A percentile compares a stretch with the other conserved stretches of the same genome.
Conservation (phyloP, 106 monocot genomes). For the Vanilla planifolia region DNA sequence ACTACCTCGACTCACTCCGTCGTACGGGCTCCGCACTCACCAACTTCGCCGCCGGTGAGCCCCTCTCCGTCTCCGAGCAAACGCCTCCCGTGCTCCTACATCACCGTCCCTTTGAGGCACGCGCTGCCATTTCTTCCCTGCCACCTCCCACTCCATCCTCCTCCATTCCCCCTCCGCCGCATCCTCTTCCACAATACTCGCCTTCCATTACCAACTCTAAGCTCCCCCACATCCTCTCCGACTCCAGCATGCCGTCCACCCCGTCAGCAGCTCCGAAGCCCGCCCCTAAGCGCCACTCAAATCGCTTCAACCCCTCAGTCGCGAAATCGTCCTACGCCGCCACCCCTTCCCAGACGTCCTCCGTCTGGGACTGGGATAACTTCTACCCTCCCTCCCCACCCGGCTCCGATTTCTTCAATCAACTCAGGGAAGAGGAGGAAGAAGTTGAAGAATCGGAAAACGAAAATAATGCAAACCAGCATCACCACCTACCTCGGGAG, state of each 20-base stretch:
- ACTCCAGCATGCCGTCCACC: constrained; percentile 18
- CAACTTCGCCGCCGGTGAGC: constrained; percentile 55
- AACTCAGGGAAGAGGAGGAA: constrained; percentile 23
- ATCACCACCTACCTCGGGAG: constrained; percentile 22
- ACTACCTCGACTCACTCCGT: constrained; percentile 82
- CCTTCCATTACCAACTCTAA: constrained; percentile 26
- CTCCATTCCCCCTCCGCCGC: constrained; percentile 16
- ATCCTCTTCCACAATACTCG: constrained; percentile 1
- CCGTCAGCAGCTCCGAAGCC: constrained; percentile 11
- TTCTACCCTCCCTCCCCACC: constrained; percentile 94
- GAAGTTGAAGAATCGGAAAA: constrained; percentile 13
- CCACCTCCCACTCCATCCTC: constrained; percentile 24
- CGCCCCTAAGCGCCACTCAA: constrained; percentile 13
- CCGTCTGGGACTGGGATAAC: constrained; percentile 95
- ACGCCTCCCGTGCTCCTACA: constrained; percentile 62
- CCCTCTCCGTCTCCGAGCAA: constrained; percentile 66
- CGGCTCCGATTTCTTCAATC: constrained; percentile 79
- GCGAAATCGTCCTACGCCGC: constrained; percentile 17
- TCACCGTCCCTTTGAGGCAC: background rate
- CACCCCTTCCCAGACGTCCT: constrained; percentile 81
- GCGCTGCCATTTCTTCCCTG: constrained; percentile 3
- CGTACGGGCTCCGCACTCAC: constrained; percentile 65
- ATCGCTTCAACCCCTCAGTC: background rate
- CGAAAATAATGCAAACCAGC: constrained; percentile 3
- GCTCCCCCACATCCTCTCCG: constrained; percentile 29